Base-by-base conservation (phyloP, 2,329 filamentous ascomycete species). In the Penicillium hordei region DNA sequence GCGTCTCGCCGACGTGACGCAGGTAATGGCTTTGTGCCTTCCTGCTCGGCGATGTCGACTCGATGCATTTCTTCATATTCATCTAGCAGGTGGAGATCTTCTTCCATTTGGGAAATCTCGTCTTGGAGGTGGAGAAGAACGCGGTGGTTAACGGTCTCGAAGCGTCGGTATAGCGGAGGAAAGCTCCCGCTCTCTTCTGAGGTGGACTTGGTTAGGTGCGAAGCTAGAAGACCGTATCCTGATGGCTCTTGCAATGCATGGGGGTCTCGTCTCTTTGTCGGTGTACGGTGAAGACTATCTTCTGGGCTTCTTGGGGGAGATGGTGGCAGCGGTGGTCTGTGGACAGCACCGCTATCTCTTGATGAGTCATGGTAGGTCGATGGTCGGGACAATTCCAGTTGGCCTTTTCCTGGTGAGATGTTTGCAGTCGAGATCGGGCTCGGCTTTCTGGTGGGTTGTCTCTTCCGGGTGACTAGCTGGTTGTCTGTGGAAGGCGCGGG, bases 91-190 rank as follows among this genome's bases (percentile, higher is more conserved):
- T 85, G 83, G 1, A 97, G 81, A 57, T 93, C 86, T 67, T 91
- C 87, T 73, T 96, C 92, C 38, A 96, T 79, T 66, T 93, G 89
- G 31, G 82, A 81, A 19, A 96, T 84, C 71, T 96, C 91, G 69
- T 96, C 91, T 73, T 96, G 93, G 17, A 96, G 80, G 61, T 94
- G 87, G 0, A 96, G 79, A 3, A 97, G 78, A 3, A 96, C 77
- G 3, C 93, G 87, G 70, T 96, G 91, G 66, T 94, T 93, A 19
- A 96, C 77, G 12, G 85, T 82, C 70, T 90, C 88, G 68, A 97
- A 97, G 56, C 88, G 88, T 43, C 93, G 86, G 72, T 96, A 96
- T 58, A 96, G 83, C 1, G 91, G 90, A 4, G 73, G 69, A 13
- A 74, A 67, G 33, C 56, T 60, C 29, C 64, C 73, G 64, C 61